phyloP scores from a whole-genome alignment of 2,329 filamentous ascomycete genomes.

The Colletotrichum sp. region DNA sequence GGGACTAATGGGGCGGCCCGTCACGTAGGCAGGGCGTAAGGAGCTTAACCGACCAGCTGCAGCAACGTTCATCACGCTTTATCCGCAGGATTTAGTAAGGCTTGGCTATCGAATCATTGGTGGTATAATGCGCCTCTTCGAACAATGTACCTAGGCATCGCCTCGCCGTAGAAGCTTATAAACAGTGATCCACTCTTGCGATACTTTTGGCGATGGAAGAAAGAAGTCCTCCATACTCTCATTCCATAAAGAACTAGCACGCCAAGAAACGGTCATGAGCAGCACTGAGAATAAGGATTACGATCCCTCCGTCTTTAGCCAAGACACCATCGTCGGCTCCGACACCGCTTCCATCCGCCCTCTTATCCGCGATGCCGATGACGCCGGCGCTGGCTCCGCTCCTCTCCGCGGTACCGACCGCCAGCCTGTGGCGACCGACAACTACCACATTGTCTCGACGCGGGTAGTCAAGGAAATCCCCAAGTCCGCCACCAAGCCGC shows the following conservation, averaged over 20 bases:
- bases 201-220: not conserved
- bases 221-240: not conserved
- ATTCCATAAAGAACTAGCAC: not conserved
- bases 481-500: not conserved
- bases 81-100: not conserved
- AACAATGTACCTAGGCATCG: not conserved
- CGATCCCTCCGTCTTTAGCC: conserved; percentile 2
- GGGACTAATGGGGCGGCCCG: not conserved
- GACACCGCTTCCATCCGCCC: conserved; percentile 3
- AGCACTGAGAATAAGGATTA: not conserved
- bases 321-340: conserved; percentile 9
- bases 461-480: conserved; percentile 17
- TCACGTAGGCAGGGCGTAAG: not conserved
- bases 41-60: not conserved
- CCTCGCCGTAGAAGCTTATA: not conserved
- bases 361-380: not conserved
- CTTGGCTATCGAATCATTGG: not conserved
- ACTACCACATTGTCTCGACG: conserved; percentile 12
- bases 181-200: not conserved
- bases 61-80: not conserved
- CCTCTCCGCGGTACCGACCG: conserved; percentile 1
- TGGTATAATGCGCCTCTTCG: not conserved
- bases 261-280: not conserved
- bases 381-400: too few relatives aligned
- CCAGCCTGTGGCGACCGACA: not conserved